These are phyloP conservation scores for Sugiyamaella chiloensis DNA, from an alignment of 805 yeast species.

Conservation along the genomic window DNA sequence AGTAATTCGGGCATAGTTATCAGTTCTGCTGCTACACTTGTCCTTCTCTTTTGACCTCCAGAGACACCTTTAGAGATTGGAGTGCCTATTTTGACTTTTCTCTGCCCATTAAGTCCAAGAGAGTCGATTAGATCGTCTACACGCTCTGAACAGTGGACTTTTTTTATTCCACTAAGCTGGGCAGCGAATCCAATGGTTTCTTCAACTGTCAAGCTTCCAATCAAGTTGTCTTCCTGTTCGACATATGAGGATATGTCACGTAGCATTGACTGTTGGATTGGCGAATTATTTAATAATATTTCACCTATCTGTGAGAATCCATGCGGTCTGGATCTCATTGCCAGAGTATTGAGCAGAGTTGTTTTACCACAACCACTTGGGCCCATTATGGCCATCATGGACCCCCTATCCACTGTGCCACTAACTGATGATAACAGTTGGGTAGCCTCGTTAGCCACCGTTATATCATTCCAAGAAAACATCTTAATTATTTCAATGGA, in stretches of 20 bases:
- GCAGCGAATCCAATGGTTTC: conserved; percentile 70
- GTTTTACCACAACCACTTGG: conserved; percentile 83
- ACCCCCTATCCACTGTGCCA: conserved; percentile 83
- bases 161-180: conserved; percentile 52
- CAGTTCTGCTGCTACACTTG: conserved; percentile 63
- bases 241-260: conserved; percentile 62
- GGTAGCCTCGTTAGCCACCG: background rate
- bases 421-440: conserved; percentile 45
- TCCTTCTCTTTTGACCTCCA: conserved; percentile 59
- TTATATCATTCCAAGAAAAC: background rate
- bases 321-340: conserved; percentile 58
- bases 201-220: conserved; percentile 63
- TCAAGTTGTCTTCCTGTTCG: conserved; percentile 73
- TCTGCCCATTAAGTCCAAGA: conserved; percentile 59
- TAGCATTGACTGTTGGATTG: conserved; percentile 58
- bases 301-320: conserved; percentile 68
- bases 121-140: conserved; percentile 63
- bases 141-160: conserved; percentile 55
- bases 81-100: conserved; percentile 72
- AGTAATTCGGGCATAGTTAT: conserved; percentile 64
- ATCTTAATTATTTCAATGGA: too few relatives aligned
- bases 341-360: conserved; percentile 65
- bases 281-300: conserved; percentile 60
- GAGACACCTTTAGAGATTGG: conserved; percentile 64
- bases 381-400: conserved; percentile 74